Evolutionary conservation across 2,329 filamentous ascomycete genomes (phyloP).

Genomic region (Westerdykella sp.): DNA sequence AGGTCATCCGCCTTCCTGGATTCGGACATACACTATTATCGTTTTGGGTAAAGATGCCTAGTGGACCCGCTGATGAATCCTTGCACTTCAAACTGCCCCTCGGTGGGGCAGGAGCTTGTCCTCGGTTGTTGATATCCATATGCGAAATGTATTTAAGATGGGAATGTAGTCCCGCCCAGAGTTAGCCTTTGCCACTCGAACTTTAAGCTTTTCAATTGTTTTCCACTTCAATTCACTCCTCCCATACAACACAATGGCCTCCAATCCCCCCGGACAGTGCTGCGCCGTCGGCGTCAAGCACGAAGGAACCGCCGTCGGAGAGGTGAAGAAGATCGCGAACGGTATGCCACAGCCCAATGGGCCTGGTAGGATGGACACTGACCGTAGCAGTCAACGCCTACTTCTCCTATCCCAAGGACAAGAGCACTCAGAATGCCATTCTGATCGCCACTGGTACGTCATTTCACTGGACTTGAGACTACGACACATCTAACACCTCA

Average conservation of each 20-base stretch:
- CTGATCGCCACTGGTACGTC: slow-evolving; percentile 38
- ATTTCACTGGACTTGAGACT: background rate
- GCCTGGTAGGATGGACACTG: background rate
- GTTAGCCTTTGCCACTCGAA: background rate
- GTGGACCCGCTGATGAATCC: too few species aligned
- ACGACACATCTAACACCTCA: slow-evolving; percentile 23
- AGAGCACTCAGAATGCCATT: slow-evolving; percentile 50
- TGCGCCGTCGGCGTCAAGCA: slow-evolving; percentile 48
- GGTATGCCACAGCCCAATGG: slow-evolving; percentile 27
- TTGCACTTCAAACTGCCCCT: background rate
- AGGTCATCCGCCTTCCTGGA: too few species aligned
- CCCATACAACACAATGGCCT: slow-evolving; percentile 41
- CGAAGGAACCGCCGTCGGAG: slow-evolving; percentile 44
- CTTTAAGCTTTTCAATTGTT: background rate
- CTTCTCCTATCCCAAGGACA: slow-evolving; percentile 48
- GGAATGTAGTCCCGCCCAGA: background rate
- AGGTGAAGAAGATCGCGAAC: slow-evolving; percentile 43
- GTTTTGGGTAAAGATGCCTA: too few species aligned
- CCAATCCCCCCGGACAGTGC: slow-evolving; percentile 45
- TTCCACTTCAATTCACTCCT: background rate
- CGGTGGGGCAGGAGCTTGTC: background rate
- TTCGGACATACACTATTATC: too few species aligned
- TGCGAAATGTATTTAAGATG: background rate
- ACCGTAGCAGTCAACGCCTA: slow-evolving; percentile 48
- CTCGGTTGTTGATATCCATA: background rate